phyloP scores from a whole-genome alignment of 805 yeast genomes.

The Sungouiozyma intestinalis region DNA sequence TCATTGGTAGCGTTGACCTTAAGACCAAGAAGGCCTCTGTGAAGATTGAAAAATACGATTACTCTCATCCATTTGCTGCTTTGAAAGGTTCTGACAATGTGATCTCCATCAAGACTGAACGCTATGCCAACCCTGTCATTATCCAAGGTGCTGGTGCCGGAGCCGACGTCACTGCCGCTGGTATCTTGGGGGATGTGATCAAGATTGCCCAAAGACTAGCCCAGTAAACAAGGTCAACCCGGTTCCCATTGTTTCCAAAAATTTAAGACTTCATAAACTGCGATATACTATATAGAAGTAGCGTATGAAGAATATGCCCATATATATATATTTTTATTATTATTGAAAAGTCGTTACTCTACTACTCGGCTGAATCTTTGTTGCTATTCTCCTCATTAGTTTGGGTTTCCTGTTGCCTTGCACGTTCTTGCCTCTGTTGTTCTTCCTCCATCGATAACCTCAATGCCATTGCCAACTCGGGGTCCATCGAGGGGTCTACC shows the following conservation, averaged over 20 bases:
- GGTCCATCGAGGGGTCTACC: conserved; percentile 86
- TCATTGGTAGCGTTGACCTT: conserved; percentile 84
- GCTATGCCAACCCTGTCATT: conserved; percentile 87
- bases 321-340: too few relatives aligned
- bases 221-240: neutral
- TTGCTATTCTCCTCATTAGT: neutral
- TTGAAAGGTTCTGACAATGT: conserved; percentile 95
- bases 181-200: conserved; percentile 88
- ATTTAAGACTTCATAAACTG: neutral
- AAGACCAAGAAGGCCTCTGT: conserved; percentile 62
- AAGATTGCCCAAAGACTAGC: conserved; percentile 79
- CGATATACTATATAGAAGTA: neutral
- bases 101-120: conserved; percentile 78
- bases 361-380: too few relatives aligned
- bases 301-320: neutral
- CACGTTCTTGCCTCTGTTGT: conserved; percentile 79
- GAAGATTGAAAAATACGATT: conserved; percentile 78
- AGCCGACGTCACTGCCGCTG: conserved; percentile 68
- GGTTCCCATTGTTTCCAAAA: neutral
- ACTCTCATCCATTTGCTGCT: conserved; percentile 90
- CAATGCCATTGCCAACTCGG: conserved; percentile 92
- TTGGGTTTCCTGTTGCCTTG: conserved; percentile 29
- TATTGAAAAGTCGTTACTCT: too few relatives aligned
- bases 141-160: conserved; percentile 98
- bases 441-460: conserved; percentile 93